Conservation (phyloP, 2,329 filamentous ascomycete species). For the Pezicula rhizophila region DNA sequence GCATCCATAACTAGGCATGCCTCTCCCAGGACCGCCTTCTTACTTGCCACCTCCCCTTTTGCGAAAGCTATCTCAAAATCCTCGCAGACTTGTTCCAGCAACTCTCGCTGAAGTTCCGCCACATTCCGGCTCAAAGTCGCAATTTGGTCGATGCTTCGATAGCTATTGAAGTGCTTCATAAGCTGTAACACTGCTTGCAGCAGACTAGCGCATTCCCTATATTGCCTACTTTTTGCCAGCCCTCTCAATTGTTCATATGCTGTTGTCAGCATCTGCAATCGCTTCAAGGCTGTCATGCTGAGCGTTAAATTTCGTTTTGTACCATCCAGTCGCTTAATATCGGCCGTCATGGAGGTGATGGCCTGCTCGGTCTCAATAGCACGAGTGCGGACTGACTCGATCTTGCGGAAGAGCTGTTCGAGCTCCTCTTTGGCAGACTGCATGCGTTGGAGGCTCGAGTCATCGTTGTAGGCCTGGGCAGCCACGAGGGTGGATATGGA, state of each 20-base stretch:
- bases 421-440: conserved; percentile 86
- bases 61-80: conserved; percentile 96
- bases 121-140: conserved; percentile 88
- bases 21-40: conserved; percentile 69
- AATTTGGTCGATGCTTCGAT: conserved; percentile 96
- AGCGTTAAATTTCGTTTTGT: conserved; percentile 95
- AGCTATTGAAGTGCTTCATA: conserved; percentile 98
- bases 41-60: conserved; percentile 71
- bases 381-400: conserved; percentile 83
- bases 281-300: conserved; percentile 96
- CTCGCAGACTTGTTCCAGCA: conserved; percentile 97
- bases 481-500: conserved; percentile 69
- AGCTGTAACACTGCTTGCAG: conserved; percentile 94
- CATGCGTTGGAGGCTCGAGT: conserved; percentile 85
- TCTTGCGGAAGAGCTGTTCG: conserved; percentile 84
- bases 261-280: conserved; percentile 96
- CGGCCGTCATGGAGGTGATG: conserved; percentile 97
- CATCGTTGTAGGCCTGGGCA: conserved; percentile 75
- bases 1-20: conserved; percentile 93
- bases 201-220: conserved; percentile 88
- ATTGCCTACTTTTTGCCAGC: conserved; percentile 79
- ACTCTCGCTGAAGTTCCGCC: conserved; percentile 82
- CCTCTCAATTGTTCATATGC: conserved; percentile 94
- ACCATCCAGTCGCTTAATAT: conserved; percentile 94
- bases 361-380: conserved; percentile 90